Base-by-base conservation (phyloP, 495 filamentous ascomycete genomes). In the Penicillium verhagenii region DNA sequence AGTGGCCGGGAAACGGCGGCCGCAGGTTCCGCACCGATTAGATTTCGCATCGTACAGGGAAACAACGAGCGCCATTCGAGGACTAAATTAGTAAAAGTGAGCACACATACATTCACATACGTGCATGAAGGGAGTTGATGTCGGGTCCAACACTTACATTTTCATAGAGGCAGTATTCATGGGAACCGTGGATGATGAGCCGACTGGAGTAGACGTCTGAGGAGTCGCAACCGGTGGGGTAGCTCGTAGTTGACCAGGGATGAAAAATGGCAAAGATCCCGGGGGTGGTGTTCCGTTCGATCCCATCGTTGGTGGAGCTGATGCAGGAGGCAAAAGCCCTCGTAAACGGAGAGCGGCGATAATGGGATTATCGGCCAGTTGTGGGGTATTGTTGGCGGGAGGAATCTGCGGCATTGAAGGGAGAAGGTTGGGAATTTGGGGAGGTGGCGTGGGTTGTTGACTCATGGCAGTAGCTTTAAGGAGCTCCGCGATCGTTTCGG, bases 1-100 rank as follows among this genome's bases (percentile, higher is more conserved):
- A 21, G 86, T 87, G 19, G 82, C 78, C 28, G 78, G 76, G 66
- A 97, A 98, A 4, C 94, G 86, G 29, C 91, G 85, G 46, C 92
- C 94, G 74, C 94, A 98, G 33, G 92, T 92, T 21, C 83, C 87
- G 68, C 94, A 98, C 56, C 90, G 85, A 53, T 91, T 89, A 5
- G 93, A 88, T 33, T 86, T 79, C 31, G 85, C 77, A 54, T 91
- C 90, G 68, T 94, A 92, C 6, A 97, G 80, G 29, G 76, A 78
- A 33, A 82, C 74, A 13, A 95, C 76, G 20, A 96, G 74, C 59
- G 90, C 75, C 14, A 84, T 84, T 40, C 89, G 90, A 61, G 86
- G 88, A 62, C 88, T 94, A 74, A 37, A 37, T 54, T 60, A 72
- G 56, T 73, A 62, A 43, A 66, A 59, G 59, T 61, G 52, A 61